phyloP scores from a whole-genome alignment of 148 eudicot species.

The Linanthus parryae region DNA sequence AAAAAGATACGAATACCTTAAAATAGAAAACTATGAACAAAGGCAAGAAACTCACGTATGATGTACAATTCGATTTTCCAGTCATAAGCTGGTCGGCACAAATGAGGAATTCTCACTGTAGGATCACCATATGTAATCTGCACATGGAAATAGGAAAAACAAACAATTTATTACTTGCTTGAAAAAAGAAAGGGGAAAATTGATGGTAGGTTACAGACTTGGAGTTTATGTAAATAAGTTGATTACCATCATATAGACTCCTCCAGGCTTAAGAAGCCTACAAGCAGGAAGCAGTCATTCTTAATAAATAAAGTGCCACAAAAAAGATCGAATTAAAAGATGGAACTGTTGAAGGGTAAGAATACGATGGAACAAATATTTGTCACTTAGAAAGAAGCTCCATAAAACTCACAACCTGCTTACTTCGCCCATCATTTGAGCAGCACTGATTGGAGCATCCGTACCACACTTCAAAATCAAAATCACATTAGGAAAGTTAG shows the following conservation, averaged over 20 bases:
- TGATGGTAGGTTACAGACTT: conserved; percentile 1
- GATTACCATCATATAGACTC: conserved; percentile 85
- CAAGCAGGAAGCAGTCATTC: conserved; percentile 20
- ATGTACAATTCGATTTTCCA: conserved; percentile 71
- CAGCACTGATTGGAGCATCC: conserved; percentile 68
- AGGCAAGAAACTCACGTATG: conserved; percentile 51
- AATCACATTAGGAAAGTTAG: conserved; percentile 12
- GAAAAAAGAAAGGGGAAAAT: conserved; percentile 7
- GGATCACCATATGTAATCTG: conserved; percentile 99
- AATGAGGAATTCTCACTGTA: conserved; percentile 61
- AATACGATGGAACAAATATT: not conserved
- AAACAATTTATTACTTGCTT: conserved; percentile 1
- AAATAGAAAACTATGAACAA: not conserved
- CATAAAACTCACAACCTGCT: conserved; percentile 57
- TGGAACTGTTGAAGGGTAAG: too few relatives aligned
- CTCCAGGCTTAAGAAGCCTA: conserved; percentile 93
- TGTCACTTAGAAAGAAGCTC: not conserved
- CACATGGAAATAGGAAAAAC: conserved; percentile 5
- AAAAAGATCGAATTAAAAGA: not conserved
- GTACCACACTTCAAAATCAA: conserved; percentile 66
- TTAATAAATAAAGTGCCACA: conserved; percentile 6
- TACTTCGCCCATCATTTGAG: conserved; percentile 92
- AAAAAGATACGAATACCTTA: not conserved
- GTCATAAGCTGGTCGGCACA: conserved; percentile 48
- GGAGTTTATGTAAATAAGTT: conserved; percentile 9